Evolutionary conservation across 176 grass and related monocot species (phyloP), one percentile per base, ranked within the genome.

Genomic region (Carex littledalei): DNA sequence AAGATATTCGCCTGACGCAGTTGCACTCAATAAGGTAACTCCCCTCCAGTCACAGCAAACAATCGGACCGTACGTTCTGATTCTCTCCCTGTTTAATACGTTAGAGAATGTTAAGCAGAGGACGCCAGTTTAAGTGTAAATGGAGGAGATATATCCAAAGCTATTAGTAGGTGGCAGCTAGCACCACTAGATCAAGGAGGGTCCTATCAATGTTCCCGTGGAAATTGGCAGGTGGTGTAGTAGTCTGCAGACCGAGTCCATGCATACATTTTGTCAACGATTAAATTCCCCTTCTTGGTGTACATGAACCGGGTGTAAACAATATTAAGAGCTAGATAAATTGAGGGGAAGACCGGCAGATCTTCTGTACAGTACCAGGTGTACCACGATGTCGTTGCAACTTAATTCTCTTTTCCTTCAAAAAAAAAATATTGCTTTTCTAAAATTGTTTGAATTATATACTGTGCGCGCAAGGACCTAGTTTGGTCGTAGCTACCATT

Each of bases 1-100:
- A 83, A 66, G 62, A 49, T 21, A 41, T 83, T 29, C 10, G 21
- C 39, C 59, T 83, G 81, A 83, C 81, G 81, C 63, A 83, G 45
- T 7, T 8, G 63, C 32, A 64, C 58, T 49, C 11, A 45, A 49
- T 22, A 26, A 11, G 2, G 5, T 16, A 5, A 82, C 1, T 82
- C 55, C 8, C 43, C 80, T 82, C 60, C 80, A 65, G 16, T 49
- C 6, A 0, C 0, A 63, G 11, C 1, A 43, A 63, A 56, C 6
- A 2, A 35, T 39, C 31, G 3, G 22, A 34, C 52, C 15, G 18
- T 15, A 24, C 47, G 8, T 13, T 57, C 20, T 15, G 2, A 79
- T 12, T 6, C 10, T 4, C 54, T 11, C 52, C 1, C 8, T 73
- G 1, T 73, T 22, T 7, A 81, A 3, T n/a, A 77, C 12, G 18